Evolutionary conservation across 208 protist species (phyloP).

Genomic region (Sergeia podlipaevii): DNA sequence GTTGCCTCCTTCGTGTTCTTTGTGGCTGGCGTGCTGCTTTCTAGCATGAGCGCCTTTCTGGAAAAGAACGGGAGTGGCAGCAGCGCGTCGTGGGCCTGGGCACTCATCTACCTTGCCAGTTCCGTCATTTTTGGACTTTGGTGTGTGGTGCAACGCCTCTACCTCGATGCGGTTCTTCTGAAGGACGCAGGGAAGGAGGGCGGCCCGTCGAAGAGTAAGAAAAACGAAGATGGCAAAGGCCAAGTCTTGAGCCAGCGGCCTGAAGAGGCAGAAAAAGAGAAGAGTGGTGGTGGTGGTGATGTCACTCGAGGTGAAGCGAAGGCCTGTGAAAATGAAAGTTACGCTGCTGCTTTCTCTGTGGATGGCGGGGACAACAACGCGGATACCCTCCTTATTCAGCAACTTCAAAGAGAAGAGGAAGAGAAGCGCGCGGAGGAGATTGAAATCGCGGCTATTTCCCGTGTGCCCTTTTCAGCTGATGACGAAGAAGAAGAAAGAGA

Average conservation of each 20-base stretch:
- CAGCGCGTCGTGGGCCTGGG: conserved; percentile 40
- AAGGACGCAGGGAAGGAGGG: background rate
- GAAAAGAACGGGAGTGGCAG: conserved; percentile 14
- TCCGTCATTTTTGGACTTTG: conserved; percentile 71
- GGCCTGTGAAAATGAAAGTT: background rate
- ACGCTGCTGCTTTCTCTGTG: background rate
- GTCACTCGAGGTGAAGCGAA: no score
- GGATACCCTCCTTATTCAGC: no score
- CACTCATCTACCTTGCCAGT: conserved; percentile 69
- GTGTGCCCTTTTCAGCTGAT: conserved; percentile 2
- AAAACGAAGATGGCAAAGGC: no score
- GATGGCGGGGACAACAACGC: no score
- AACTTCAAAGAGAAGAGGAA: background rate
- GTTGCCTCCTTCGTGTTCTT: conserved; percentile 61
- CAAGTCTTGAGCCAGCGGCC: no score
- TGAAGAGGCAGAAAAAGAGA: no score
- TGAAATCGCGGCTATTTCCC: background rate
- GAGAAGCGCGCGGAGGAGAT: conserved; percentile 1
- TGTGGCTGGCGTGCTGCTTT: conserved; percentile 56
- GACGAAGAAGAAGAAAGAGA: conserved; percentile 22
- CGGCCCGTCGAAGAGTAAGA: background rate
- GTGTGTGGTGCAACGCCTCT: conserved; percentile 79
- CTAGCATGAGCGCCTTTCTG: conserved; percentile 48
- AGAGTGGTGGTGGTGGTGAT: no score
- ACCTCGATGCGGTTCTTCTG: conserved; percentile 61